phyloP scores from a whole-genome alignment of 495 filamentous ascomycete species.

The Penicillium ucsense region DNA sequence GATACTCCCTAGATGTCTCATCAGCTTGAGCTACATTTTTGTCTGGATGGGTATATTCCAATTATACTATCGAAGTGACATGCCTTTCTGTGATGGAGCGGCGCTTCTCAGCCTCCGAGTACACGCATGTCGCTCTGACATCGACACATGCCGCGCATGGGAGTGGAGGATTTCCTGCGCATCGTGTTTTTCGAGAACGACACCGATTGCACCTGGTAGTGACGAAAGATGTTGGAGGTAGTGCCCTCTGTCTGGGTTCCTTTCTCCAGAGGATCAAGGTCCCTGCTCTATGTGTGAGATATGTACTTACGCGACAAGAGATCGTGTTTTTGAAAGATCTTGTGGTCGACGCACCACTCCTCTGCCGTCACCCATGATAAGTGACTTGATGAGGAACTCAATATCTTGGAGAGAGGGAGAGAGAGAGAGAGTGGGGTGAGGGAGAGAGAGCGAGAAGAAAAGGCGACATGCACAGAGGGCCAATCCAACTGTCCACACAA shows the following conservation, averaged over 20 bases:
- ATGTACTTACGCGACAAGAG: constrained; percentile 24
- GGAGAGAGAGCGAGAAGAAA: background rate
- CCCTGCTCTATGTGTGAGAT: no score
- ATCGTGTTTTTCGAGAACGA: constrained; percentile 26
- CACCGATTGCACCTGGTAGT: constrained; percentile 27
- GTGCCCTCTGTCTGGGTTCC: background rate
- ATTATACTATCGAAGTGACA: background rate
- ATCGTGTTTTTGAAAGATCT: constrained; percentile 15
- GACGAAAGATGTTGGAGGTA: background rate
- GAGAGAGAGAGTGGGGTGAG: background rate
- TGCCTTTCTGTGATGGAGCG: constrained; percentile 28
- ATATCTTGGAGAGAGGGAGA: background rate
- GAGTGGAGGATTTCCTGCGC: constrained; percentile 25
- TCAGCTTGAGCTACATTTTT: no score
- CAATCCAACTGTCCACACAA: no score
- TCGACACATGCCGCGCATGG: constrained; percentile 28
- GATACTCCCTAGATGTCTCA: constrained; percentile 18
- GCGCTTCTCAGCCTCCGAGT: constrained; percentile 29
- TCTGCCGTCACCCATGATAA: constrained; percentile 20
- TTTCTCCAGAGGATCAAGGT: no score
- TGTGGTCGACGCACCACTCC: constrained; percentile 10
- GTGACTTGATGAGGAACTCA: background rate
- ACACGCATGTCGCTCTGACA: constrained; percentile 21
- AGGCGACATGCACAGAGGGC: no score
- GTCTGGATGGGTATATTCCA: background rate